phyloP scores from a whole-genome alignment of 169 alveolate genomes.

The Plasmodium gaboni region DNA sequence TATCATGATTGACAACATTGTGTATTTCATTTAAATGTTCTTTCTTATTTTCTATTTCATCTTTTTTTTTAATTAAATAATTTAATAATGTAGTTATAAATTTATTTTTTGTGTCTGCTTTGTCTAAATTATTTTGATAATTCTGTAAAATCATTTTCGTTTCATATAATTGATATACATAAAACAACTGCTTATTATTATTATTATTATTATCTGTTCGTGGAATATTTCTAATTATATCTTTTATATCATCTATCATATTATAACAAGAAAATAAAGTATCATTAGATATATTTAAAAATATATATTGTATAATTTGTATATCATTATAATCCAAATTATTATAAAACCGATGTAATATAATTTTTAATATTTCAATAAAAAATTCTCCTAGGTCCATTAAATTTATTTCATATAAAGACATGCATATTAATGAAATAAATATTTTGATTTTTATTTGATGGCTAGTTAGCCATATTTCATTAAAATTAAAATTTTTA shows the following conservation, averaged over 20 bases:
- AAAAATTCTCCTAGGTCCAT: conserved; percentile 41
- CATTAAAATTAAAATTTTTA: conserved; percentile 47
- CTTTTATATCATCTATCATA: conserved; percentile 27
- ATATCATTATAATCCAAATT: conserved; percentile 55
- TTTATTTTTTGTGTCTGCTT: background rate
- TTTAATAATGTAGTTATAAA: conserved; percentile 9
- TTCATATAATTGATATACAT: conserved; percentile 18
- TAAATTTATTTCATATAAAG: conserved; percentile 33
- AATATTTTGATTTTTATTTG: conserved; percentile 64
- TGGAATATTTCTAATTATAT: background rate
- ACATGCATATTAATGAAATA: conserved; percentile 32
- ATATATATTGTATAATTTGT: conserved; percentile 53
- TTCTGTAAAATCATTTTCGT: background rate
- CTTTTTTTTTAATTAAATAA: background rate
- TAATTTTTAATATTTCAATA: conserved; percentile 33
- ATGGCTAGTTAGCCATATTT: conserved; percentile 43
- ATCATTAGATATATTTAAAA: conserved; percentile 58
- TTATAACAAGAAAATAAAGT: conserved; percentile 30
- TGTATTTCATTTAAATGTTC: too few species aligned
- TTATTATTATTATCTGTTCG: background rate
- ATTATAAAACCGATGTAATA: conserved; percentile 50
- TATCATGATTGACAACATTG: too few species aligned
- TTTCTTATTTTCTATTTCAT: background rate
- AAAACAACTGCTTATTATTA: conserved; percentile 11
- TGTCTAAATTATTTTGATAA: background rate